These are phyloP conservation scores for Rhynchosporium secalis DNA, from an alignment of 2,329 filamentous ascomycete species.

Conservation along the genomic window DNA sequence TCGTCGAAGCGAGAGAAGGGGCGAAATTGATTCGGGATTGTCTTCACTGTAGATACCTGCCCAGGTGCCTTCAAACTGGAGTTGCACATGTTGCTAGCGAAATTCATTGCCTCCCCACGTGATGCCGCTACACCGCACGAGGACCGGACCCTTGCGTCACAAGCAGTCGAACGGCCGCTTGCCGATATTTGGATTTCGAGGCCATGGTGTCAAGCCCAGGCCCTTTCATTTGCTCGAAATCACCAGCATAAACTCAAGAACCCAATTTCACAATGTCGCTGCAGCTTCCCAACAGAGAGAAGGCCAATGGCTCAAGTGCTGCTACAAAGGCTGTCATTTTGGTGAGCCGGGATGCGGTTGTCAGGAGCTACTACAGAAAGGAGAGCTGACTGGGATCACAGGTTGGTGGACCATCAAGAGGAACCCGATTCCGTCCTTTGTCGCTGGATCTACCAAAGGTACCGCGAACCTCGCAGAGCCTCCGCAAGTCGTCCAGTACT, in stretches of 20 bases:
- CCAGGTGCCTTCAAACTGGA: no score
- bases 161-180: slow-evolving; percentile 1
- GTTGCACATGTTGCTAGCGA: not conserved
- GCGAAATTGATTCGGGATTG: no score
- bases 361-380: slow-evolving; percentile 14
- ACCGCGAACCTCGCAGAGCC: slow-evolving; percentile 24
- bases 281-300: slow-evolving; percentile 46
- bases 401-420: slow-evolving; percentile 94
- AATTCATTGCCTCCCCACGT: slow-evolving; percentile 14
- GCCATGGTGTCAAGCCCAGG: slow-evolving; percentile 20
- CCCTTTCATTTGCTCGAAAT: not conserved
- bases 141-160: slow-evolving; percentile 11
- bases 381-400: slow-evolving; percentile 43
- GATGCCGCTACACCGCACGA: slow-evolving; percentile 8
- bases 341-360: slow-evolving; percentile 52
- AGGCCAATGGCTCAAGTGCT: slow-evolving; percentile 50
- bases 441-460: slow-evolving; percentile 96
- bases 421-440: slow-evolving; percentile 91
- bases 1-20: no score
- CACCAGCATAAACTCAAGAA: not conserved
- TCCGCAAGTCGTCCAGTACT: slow-evolving; percentile 22
- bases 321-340: slow-evolving; percentile 93
- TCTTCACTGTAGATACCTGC: no score
- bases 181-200: slow-evolving; percentile 16
- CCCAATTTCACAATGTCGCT: slow-evolving; percentile 45